Percentiles rank a stretch among this genome's conserved stretches.
Evolutionary conservation across 176 grass and related monocot species (phyloP).

Genomic region (Thinopyrum elongatum): DNA sequence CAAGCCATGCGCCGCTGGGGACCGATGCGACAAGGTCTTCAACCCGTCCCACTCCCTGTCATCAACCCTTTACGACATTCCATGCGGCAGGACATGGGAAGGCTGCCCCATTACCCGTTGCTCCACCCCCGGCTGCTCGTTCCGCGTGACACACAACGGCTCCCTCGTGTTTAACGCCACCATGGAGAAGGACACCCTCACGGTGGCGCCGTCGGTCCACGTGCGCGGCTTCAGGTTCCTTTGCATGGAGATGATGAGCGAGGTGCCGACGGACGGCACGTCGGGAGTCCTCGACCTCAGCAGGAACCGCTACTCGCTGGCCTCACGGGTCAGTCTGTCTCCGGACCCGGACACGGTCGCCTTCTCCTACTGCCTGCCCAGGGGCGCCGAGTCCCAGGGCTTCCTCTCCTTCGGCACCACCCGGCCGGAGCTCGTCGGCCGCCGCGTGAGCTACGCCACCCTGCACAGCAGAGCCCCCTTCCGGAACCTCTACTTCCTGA

Average conservation of each 20-base stretch:
- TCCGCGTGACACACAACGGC: neutral
- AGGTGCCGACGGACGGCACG: neutral
- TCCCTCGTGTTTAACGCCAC: slow-evolving; percentile 6
- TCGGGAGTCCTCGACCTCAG: slow-evolving; percentile 46
- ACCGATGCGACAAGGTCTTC: slow-evolving; percentile 28
- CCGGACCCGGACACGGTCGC: slow-evolving; percentile 8
- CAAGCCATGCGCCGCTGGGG: slow-evolving; percentile 32
- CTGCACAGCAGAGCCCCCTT: neutral
- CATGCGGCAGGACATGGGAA: slow-evolving; percentile 19
- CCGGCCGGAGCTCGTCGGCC: neutral
- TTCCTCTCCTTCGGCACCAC: neutral
- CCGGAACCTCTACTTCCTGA: neutral
- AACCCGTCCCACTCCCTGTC: slow-evolving; percentile 29
- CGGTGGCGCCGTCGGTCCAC: neutral
- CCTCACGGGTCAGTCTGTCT: neutral
- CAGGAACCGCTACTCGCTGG: slow-evolving; percentile 36
- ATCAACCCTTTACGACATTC: slow-evolving; percentile 32
- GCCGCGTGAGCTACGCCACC: neutral
- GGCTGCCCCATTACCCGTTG: slow-evolving; percentile 27
- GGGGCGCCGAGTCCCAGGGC: slow-evolving; percentile 26
- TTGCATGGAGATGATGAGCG: slow-evolving; percentile 17
- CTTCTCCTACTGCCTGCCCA: slow-evolving; percentile 75
- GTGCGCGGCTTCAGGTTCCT: slow-evolving; percentile 43
- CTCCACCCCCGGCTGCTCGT: neutral
- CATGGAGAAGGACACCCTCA: slow-evolving; percentile 43